Conservation (phyloP, 805 yeast genomes). For the Zygosaccharomyces bailii region DNA sequence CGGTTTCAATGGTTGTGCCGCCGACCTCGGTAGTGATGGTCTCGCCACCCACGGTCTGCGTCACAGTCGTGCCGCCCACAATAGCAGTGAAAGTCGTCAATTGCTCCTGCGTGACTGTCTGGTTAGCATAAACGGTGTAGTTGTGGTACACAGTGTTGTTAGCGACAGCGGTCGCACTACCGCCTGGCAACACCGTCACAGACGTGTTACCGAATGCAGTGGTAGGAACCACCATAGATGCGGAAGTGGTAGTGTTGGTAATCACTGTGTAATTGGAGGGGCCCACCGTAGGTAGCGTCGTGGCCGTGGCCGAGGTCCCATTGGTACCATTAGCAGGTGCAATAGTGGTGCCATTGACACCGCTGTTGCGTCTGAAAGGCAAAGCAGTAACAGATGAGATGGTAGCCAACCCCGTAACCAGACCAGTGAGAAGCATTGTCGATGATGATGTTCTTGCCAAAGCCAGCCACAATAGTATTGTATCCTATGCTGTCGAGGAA, state of each 20-base stretch:
- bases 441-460: background rate
- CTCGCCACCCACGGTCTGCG: background rate
- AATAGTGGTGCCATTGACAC: background rate
- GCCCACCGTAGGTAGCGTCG: background rate
- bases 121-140: background rate
- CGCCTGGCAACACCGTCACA: conserved; percentile 3
- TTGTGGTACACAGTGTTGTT: conserved; percentile 3
- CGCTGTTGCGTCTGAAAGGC: conserved; percentile 1
- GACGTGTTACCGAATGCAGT: background rate
- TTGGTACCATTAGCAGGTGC: background rate
- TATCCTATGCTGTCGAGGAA: background rate
- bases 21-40: conserved; percentile 3
- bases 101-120: background rate
- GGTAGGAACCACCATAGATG: background rate
- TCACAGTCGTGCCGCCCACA: conserved; percentile 4
- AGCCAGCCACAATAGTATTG: background rate
- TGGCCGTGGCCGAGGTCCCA: background rate
- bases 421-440: conserved; percentile 1
- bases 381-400: background rate
- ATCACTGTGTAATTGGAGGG: too few relatives aligned
- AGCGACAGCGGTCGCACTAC: background rate
- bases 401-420: background rate
- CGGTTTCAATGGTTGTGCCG: conserved; percentile 5
- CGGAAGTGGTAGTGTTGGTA: background rate
- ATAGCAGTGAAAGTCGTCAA: conserved; percentile 3